A percentile compares a stretch with the other conserved stretches of the same genome.
These are phyloP conservation scores for Calonectria fujianensis DNA, from an alignment of 2,329 filamentous ascomycete genomes.

Conservation along the genomic window DNA sequence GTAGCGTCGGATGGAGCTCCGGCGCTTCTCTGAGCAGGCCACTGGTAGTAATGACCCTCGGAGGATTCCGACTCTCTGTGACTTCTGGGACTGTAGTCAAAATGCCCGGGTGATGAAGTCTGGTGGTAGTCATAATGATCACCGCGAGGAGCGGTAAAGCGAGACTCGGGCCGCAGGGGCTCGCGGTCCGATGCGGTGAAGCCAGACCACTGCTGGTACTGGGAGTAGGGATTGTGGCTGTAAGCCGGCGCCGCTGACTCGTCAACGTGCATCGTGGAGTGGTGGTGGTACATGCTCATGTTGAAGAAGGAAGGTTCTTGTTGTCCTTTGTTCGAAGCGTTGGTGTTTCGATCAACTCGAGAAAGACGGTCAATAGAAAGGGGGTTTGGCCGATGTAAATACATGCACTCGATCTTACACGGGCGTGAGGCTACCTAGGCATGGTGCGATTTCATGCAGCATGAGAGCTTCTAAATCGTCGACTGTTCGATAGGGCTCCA, in stretches of 20 bases:
- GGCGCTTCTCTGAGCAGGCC: slow-evolving; percentile 16
- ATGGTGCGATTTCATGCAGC: slow-evolving; percentile 35
- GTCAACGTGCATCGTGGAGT: slow-evolving; percentile 32
- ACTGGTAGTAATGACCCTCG: slow-evolving; percentile 9
- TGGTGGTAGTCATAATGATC: slow-evolving; percentile 25
- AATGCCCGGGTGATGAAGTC: slow-evolving; percentile 1
- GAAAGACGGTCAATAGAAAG: slow-evolving; percentile 9
- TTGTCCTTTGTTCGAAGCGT: slow-evolving; percentile 26
- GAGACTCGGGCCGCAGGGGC: slow-evolving; percentile 34
- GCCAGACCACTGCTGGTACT: slow-evolving; percentile 27
- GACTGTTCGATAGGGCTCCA: slow-evolving; percentile 21
- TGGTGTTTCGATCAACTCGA: slow-evolving; percentile 22
- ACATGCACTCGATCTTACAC: slow-evolving; percentile 22
- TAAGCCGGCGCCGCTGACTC: slow-evolving; percentile 17
- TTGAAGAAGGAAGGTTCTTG: slow-evolving; percentile 1
- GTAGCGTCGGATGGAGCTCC: slow-evolving; percentile 13
- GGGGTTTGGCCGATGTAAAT: slow-evolving; percentile 38
- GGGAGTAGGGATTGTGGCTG: slow-evolving; percentile 23
- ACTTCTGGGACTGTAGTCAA: slow-evolving; percentile 20
- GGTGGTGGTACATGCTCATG: slow-evolving; percentile 34
- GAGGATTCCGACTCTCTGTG: not conserved
- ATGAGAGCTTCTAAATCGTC: slow-evolving; percentile 6
- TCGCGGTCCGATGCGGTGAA: slow-evolving; percentile 25
- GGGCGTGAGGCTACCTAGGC: slow-evolving; percentile 36
- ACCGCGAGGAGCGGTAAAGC: slow-evolving; percentile 13